Evolutionary conservation across 345 rosid genomes (phyloP).

Genomic region (Psidium friedrichsthalianum): DNA sequence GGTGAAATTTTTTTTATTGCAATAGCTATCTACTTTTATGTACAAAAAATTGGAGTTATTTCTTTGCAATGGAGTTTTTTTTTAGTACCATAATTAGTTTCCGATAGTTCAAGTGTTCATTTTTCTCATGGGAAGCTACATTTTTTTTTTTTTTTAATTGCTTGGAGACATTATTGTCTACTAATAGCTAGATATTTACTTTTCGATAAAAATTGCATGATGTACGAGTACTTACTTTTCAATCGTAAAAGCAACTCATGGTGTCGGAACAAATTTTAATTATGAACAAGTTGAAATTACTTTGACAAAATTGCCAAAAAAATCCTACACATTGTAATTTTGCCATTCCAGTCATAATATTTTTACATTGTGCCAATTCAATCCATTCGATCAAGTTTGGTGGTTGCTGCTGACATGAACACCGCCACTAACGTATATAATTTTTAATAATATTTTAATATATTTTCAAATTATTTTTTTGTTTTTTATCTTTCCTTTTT

Average conservation of each 20-base stretch:
- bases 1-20: not conserved
- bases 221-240: not conserved
- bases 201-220: not conserved
- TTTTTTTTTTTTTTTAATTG: too few relatives aligned
- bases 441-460: too few relatives aligned
- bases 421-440: rapidly evolving
- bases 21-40: not conserved
- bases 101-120: not conserved
- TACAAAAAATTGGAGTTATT: not conserved
- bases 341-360: too few relatives aligned
- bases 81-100: not conserved
- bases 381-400: too few relatives aligned
- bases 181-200: not conserved
- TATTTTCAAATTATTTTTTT: too few relatives aligned
- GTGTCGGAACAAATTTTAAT: not conserved
- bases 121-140: not conserved
- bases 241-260: not conserved
- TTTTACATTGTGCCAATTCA: too few relatives aligned
- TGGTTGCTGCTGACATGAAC: too few relatives aligned
- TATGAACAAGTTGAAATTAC: not conserved
- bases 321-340: too few relatives aligned
- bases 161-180: not conserved
- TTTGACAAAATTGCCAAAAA: not conserved
- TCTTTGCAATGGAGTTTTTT: not conserved
- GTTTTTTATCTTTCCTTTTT: too few relatives aligned